Conservation (phyloP, 1,284 basidiomycete species). For the Uromyces viciae-fabae region DNA sequence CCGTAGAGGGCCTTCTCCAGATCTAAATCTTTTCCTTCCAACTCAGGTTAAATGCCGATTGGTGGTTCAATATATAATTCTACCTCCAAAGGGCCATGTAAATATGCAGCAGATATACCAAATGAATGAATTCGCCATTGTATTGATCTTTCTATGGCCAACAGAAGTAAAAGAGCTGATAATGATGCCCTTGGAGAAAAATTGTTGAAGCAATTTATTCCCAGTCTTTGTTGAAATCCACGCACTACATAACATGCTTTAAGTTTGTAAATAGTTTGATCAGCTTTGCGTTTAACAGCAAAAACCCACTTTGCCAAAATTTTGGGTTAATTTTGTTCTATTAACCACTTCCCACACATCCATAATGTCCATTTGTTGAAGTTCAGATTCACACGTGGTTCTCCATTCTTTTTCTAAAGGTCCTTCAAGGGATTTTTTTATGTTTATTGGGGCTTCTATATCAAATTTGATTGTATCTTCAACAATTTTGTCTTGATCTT, state of each 20-base stretch:
- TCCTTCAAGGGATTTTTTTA: too few species aligned
- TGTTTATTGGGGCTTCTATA: too few species aligned
- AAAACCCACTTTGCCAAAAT: too few species aligned
- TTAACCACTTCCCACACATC: too few species aligned
- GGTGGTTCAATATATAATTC: constrained; percentile 13
- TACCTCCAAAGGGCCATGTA: constrained; percentile 14
- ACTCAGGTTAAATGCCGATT: not conserved
- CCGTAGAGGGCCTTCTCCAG: constrained; percentile 14
- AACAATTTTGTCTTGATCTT: constrained; percentile 2
- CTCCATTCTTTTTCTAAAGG: too few species aligned
- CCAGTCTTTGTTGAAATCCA: not conserved
- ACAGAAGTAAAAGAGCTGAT: not conserved
- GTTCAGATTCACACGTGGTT: too few species aligned
- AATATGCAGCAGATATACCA: not conserved
- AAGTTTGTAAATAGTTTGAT: too few species aligned
- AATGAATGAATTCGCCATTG: constrained; percentile 3
- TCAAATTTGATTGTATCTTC: too few species aligned
- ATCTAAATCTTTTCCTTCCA: not conserved
- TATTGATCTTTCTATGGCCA: not conserved
- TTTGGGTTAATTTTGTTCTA: too few species aligned
- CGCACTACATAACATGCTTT: too few species aligned
- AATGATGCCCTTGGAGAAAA: constrained; percentile 10
- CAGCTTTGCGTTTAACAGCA: too few species aligned
- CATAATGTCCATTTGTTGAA: too few species aligned
- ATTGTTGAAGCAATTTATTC: not conserved